Evolutionary conservation across 208 protist genomes (phyloP).

Genomic region (Trichomonas tenax): DNA sequence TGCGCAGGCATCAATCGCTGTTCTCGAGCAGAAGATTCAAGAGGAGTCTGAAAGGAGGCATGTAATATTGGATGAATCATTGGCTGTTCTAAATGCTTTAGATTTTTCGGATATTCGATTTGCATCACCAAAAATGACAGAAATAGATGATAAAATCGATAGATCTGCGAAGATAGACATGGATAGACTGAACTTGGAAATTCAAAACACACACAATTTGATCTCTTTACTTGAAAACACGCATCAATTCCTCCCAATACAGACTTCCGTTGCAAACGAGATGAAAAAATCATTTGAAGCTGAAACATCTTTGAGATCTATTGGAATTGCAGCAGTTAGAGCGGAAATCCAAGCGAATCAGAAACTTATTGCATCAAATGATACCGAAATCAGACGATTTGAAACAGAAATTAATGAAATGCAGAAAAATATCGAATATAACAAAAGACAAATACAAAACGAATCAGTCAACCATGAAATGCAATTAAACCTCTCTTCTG

Average conservation of each 20-base stretch:
- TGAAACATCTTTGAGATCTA: not conserved
- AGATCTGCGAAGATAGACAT: not conserved
- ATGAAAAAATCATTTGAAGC: not conserved
- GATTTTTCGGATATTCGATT: not conserved
- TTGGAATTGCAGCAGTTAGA: not conserved
- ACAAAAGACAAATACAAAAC: not conserved
- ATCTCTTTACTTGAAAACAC: not conserved
- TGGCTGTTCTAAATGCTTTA: not conserved
- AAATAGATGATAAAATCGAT: not conserved
- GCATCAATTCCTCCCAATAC: not conserved
- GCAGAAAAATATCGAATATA: not conserved
- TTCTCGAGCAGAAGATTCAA: not conserved
- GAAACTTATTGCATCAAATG: not conserved
- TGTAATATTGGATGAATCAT: not conserved
- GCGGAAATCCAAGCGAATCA: not conserved
- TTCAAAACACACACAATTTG: not conserved
- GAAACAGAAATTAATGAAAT: not conserved
- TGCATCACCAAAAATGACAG: not conserved
- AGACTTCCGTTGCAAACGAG: not conserved
- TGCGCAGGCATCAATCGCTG: not conserved
- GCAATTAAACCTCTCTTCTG: not conserved
- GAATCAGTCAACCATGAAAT: not conserved
- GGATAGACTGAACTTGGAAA: not conserved
- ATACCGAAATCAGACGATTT: not conserved
- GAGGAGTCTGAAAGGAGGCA: not conserved